phyloP scores from a whole-genome alignment of 1,139 yeast genomes.

The Blastobotrys serpentis region DNA sequence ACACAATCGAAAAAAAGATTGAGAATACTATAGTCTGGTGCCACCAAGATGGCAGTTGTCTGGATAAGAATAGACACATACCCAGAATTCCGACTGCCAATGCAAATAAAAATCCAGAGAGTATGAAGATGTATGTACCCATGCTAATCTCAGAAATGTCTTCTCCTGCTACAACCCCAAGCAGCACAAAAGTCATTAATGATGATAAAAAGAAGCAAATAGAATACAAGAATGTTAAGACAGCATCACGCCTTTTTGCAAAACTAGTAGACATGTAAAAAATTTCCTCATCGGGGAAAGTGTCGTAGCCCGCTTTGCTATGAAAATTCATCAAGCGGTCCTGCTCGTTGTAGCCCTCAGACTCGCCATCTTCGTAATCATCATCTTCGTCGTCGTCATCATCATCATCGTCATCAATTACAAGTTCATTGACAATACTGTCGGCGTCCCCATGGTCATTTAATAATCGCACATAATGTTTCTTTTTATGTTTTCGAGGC shows the following conservation, averaged over 20 bases:
- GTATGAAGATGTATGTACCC: conserved; percentile 31
- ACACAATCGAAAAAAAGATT: conserved; percentile 42
- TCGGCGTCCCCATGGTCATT: conserved; percentile 19
- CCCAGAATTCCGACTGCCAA: conserved; percentile 41
- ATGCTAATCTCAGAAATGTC: conserved; percentile 32
- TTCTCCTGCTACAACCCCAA: conserved; percentile 46
- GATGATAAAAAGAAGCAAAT: conserved; percentile 45
- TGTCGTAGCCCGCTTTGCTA: conserved; percentile 18
- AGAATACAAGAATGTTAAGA: conserved; percentile 48
- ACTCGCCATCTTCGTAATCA: conserved; percentile 23
- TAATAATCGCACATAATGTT: conserved; percentile 11
- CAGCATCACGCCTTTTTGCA: conserved; percentile 44
- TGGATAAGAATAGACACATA: conserved; percentile 43
- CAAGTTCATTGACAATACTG: conserved; percentile 13
- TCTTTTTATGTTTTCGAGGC: conserved; percentile 1
- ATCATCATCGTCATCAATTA: conserved; percentile 21
- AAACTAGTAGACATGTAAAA: conserved; percentile 14
- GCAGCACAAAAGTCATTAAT: conserved; percentile 47
- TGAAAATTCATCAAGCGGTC: conserved; percentile 11
- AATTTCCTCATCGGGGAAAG: conserved; percentile 29
- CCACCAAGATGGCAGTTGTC: conserved; percentile 42
- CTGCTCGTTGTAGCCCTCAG: conserved; percentile 17
- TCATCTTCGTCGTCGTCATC: conserved; percentile 20
- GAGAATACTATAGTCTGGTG: conserved; percentile 43
- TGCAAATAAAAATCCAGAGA: conserved; percentile 40